Percentiles rank a stretch among this genome's conserved stretches.
phyloP scores from a whole-genome alignment of 176 grass and related monocot species.

The Triticum turgidum region DNA sequence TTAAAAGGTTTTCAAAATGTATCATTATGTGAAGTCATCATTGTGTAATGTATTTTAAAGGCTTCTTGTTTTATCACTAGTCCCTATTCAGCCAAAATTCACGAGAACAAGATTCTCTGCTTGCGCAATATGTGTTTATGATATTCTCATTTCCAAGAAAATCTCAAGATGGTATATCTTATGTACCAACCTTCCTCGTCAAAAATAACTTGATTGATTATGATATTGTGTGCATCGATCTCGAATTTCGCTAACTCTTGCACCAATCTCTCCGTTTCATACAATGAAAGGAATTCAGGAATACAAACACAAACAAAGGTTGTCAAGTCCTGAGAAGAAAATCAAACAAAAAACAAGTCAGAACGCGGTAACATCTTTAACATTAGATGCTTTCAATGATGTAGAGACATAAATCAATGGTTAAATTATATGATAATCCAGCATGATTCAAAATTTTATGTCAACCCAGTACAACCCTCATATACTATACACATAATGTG shows the following conservation, averaged over 20 bases:
- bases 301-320: conserved; percentile 99
- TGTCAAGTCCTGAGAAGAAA: conserved; percentile 79
- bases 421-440: conserved; percentile 7
- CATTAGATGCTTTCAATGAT: conserved; percentile 9
- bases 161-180: not conserved
- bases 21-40: not conserved
- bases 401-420: not conserved
- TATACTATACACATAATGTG: not conserved
- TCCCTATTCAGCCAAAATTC: not conserved
- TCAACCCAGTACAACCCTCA: not conserved
- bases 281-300: conserved; percentile 98
- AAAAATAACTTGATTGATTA: conserved; percentile 97
- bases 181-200: conserved; percentile 79
- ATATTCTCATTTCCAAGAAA: conserved; percentile 18
- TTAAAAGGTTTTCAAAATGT: not conserved
- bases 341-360: conserved; percentile 5
- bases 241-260: conserved; percentile 97
- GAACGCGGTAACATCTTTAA: not conserved
- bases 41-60: not conserved
- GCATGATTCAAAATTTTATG: not conserved
- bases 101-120: conserved; percentile 4
- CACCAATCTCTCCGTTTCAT: conserved; percentile 99
- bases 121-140: not conserved
- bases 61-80: not conserved
- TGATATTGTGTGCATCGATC: conserved; percentile 96